These are phyloP conservation scores for Cyclotella atomus DNA, from an alignment of 108 stramenopile species.

Conservation along the genomic window DNA sequence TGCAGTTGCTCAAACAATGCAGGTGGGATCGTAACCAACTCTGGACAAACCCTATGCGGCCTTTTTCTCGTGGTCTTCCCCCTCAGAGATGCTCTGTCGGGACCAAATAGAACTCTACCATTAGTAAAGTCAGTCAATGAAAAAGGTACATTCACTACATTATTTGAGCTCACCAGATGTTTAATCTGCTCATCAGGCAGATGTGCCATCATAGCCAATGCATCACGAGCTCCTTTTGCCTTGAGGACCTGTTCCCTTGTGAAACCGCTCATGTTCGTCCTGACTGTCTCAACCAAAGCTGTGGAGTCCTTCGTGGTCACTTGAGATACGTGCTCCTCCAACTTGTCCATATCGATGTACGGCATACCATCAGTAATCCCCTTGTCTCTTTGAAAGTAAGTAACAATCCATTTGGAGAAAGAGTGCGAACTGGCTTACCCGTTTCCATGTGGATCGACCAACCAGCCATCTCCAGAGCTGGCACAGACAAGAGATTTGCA, in stretches of 20 bases:
- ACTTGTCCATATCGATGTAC: background rate
- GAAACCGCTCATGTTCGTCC: background rate
- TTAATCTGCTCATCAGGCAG: slow-evolving; percentile 5
- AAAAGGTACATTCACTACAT: background rate
- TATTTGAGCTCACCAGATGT: background rate
- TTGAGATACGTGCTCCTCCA: background rate
- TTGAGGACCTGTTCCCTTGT: slow-evolving; percentile 8
- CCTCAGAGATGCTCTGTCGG: slow-evolving; percentile 14
- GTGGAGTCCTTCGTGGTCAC: background rate
- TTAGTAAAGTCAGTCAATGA: background rate
- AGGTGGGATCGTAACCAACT: slow-evolving; percentile 17
- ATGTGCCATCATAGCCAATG: background rate
- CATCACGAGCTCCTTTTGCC: background rate
- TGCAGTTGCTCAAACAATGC: slow-evolving; percentile 8
- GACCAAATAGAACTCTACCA: slow-evolving; percentile 29
- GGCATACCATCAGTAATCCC: background rate
- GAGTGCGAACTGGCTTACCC: background rate
- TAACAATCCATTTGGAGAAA: background rate
- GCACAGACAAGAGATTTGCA: background rate
- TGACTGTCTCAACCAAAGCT: slow-evolving; percentile 3
- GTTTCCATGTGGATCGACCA: background rate
- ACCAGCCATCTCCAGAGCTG: background rate
- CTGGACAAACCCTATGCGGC: slow-evolving; percentile 13
- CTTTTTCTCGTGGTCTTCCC: slow-evolving; percentile 27
- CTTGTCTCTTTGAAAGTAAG: background rate